These are phyloP conservation scores for Aurantiochytrium sp. DNA, from an alignment of 108 stramenopile species.

Conservation along the genomic window DNA sequence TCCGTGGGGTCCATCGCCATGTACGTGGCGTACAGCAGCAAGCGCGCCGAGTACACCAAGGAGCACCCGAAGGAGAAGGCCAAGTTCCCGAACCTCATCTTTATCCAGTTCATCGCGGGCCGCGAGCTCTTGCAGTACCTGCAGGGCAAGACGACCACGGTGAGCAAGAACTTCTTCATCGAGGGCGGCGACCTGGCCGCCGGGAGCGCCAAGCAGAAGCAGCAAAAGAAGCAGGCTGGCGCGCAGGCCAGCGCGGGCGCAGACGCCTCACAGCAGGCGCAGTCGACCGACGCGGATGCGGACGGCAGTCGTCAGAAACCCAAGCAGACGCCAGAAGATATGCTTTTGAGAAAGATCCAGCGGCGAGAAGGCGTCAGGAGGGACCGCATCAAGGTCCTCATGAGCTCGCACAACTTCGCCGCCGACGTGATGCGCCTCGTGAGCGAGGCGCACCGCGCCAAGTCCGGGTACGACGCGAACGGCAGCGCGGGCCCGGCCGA, in stretches of 20 bases:
- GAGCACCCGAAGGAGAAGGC: background rate
- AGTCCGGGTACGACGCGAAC: background rate
- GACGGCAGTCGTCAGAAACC: background rate
- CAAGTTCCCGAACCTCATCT: background rate
- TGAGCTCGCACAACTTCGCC: slow-evolving; percentile 1
- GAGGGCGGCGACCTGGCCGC: too few relatives aligned
- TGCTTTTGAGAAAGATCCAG: background rate
- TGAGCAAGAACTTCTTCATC: background rate
- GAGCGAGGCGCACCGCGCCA: background rate
- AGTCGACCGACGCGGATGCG: background rate
- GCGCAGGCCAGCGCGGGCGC: too few relatives aligned
- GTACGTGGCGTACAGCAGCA: background rate
- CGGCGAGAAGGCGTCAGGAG: background rate
- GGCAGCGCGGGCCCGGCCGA: background rate
- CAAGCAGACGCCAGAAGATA: background rate
- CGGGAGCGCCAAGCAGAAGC: too few relatives aligned
- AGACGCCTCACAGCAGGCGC: too few relatives aligned
- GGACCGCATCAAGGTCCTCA: background rate
- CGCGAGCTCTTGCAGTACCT: background rate
- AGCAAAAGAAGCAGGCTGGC: background rate
- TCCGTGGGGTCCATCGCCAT: background rate
- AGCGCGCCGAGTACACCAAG: background rate
- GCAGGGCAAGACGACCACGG: background rate
- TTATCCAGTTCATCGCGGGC: background rate
- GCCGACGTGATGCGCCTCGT: background rate